Evolutionary conservation across 129 eudicot species (phyloP).

Genomic region (Deinandra increscens): DNA sequence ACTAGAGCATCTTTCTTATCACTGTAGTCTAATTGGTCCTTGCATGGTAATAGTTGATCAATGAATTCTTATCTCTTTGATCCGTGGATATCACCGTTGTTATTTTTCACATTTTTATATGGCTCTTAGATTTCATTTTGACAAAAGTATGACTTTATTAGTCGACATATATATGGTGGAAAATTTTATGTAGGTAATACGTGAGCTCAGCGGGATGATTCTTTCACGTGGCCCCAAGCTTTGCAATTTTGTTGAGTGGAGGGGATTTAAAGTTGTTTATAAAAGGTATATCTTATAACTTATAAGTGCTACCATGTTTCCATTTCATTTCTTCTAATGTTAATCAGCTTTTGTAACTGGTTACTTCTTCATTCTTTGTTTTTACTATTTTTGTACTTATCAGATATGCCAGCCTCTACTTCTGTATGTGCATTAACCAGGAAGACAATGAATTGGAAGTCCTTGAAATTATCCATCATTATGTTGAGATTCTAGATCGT

Average conservation of each 20-base stretch:
- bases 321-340: not conserved
- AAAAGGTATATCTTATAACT: slow-evolving; percentile 54
- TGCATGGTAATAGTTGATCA: slow-evolving; percentile 1
- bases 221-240: slow-evolving; percentile 88
- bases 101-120: not conserved
- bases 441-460: slow-evolving; percentile 91
- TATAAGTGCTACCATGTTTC: slow-evolving; percentile 1
- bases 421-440: slow-evolving; percentile 94
- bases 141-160: not conserved
- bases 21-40: slow-evolving; percentile 3
- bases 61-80: slow-evolving; percentile 3
- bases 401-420: slow-evolving; percentile 95
- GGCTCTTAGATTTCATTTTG: slow-evolving; percentile 1
- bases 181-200: slow-evolving; percentile 57
- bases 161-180: not conserved
- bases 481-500: slow-evolving; percentile 84
- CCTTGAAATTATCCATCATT: slow-evolving; percentile 93
- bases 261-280: slow-evolving; percentile 89
- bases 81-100: slow-evolving; percentile 6
- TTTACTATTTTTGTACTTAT: slow-evolving; percentile 11
- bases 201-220: slow-evolving; percentile 88
- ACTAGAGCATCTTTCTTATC: slow-evolving; percentile 10
- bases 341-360: slow-evolving; percentile 7
- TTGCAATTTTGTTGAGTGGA: slow-evolving; percentile 95
- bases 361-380: not conserved